Conservation (phyloP, 2,329 filamentous ascomycete genomes). For the Microsporum ferrugineum region DNA sequence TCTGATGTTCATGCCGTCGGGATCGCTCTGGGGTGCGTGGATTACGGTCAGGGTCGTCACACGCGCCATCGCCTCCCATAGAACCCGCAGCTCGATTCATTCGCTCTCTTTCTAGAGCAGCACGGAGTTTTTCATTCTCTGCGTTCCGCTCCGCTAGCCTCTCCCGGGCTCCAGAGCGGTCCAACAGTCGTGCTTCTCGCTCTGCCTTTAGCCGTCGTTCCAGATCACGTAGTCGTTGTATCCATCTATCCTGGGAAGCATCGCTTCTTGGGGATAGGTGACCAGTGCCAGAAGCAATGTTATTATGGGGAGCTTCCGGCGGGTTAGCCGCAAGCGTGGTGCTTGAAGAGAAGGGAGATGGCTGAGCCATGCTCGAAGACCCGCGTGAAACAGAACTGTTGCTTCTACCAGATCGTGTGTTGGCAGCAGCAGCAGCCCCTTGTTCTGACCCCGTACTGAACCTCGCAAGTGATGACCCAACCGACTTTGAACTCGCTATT, state of each 20-base stretch:
- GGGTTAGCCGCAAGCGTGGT: constrained; percentile 21
- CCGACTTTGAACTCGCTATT: not conserved
- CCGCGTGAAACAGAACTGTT: constrained; percentile 19
- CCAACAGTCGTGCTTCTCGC: constrained; percentile 70
- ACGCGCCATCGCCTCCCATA: not conserved
- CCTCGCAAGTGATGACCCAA: not conserved
- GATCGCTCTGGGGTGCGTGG: not conserved
- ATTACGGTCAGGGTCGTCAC: constrained; percentile 1
- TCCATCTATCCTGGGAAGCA: constrained; percentile 62
- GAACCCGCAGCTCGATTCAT: constrained; percentile 20
- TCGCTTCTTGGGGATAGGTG: constrained; percentile 17
- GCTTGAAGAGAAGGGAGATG: constrained; percentile 21
- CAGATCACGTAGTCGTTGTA: constrained; percentile 72
- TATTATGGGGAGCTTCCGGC: not conserved
- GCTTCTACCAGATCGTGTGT: constrained; percentile 21
- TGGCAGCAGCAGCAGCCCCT: constrained; percentile 11
- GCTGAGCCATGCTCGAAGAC: constrained; percentile 26
- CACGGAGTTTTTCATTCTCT: constrained; percentile 60
- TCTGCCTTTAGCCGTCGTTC: constrained; percentile 84
- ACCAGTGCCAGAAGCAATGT: constrained; percentile 13
- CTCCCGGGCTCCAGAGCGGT: constrained; percentile 71
- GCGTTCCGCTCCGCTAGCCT: constrained; percentile 63
- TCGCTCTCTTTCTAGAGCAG: constrained; percentile 50
- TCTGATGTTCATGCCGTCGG: not conserved
- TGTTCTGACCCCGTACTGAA: constrained; percentile 14